A percentile compares a stretch with the other conserved stretches of the same genome.
phyloP scores from a whole-genome alignment of 176 grass and related monocot species.

The Ampelocalamus luodianensis region DNA sequence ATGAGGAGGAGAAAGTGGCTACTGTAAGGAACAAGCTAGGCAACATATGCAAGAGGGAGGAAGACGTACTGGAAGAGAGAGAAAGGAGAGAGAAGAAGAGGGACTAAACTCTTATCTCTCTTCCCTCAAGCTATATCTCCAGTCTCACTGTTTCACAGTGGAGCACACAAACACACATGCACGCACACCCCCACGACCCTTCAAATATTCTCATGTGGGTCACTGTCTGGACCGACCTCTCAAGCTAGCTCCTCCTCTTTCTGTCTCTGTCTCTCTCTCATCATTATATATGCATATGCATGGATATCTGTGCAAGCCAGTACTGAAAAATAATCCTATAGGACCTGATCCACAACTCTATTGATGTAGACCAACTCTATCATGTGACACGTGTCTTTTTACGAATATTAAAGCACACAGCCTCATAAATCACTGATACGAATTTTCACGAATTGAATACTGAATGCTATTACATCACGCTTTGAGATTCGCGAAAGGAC shows the following conservation, averaged over 20 bases:
- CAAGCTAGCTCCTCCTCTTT: not conserved
- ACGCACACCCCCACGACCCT: slow-evolving; percentile 26
- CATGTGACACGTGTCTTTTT: no score
- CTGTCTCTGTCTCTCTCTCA: slow-evolving; percentile 41
- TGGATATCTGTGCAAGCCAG: slow-evolving; percentile 47
- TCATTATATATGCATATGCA: slow-evolving; percentile 51
- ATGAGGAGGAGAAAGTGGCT: not conserved
- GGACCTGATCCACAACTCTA: no score
- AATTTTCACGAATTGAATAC: no score
- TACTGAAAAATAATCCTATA: no score
- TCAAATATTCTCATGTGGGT: slow-evolving; percentile 52
- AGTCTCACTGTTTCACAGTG: slow-evolving; percentile 25
- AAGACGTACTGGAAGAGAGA: not conserved
- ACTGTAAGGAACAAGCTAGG: not conserved
- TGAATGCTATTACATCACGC: no score
- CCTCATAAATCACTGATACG: no score
- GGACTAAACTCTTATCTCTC: not conserved
- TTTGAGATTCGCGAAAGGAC: no score
- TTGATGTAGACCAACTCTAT: no score
- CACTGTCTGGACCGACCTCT: slow-evolving; percentile 40
- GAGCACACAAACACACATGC: slow-evolving; percentile 17
- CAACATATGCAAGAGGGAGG: not conserved
- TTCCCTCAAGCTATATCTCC: slow-evolving; percentile 36
- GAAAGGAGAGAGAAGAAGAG: not conserved
- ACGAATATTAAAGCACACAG: no score